A percentile compares a stretch with the other conserved stretches of the same genome.
phyloP scores from a whole-genome alignment of 306 rosid genomes.

The Gastrolobium villosum region DNA sequence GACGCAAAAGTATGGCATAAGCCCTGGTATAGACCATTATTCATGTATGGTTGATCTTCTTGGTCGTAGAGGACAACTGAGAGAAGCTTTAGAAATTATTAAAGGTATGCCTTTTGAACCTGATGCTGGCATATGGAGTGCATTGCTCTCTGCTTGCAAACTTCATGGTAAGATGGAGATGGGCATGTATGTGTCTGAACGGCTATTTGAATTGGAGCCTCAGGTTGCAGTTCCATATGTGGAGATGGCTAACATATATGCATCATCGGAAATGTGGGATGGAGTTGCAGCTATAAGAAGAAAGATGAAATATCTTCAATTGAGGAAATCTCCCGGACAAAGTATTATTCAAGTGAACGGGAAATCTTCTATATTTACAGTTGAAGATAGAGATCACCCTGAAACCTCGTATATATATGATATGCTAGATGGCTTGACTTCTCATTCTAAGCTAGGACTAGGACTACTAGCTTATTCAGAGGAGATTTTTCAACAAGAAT shows the following conservation, averaged over 20 bases:
- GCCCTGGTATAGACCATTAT: constrained; percentile 74
- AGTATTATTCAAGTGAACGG: constrained; percentile 68
- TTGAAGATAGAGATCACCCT: constrained; percentile 69
- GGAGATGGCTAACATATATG: constrained; percentile 79
- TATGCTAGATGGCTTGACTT: constrained; percentile 55
- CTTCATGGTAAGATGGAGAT: constrained; percentile 61
- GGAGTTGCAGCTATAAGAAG: constrained; percentile 67
- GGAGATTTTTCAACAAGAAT: constrained; percentile 31
- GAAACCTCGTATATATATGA: constrained; percentile 58
- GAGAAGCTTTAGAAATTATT: constrained; percentile 71
- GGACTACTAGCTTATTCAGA: constrained; percentile 21
- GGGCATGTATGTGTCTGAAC: constrained; percentile 54
- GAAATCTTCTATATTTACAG: constrained; percentile 59
- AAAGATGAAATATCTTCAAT: constrained; percentile 63
- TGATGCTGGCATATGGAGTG: constrained; percentile 75
- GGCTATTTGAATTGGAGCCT: constrained; percentile 66
- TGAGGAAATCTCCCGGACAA: constrained; percentile 70
- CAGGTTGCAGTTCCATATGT: constrained; percentile 61
- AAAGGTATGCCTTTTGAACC: constrained; percentile 64
- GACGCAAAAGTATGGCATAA: constrained; percentile 54
- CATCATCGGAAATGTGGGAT: constrained; percentile 74
- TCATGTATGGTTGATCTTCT: constrained; percentile 75
- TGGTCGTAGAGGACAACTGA: constrained; percentile 64
- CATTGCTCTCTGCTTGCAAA: constrained; percentile 76
- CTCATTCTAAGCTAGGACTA: constrained; percentile 53